phyloP scores from a whole-genome alignment of 2,329 filamentous ascomycete genomes.

The Triangularia verruculosa region DNA sequence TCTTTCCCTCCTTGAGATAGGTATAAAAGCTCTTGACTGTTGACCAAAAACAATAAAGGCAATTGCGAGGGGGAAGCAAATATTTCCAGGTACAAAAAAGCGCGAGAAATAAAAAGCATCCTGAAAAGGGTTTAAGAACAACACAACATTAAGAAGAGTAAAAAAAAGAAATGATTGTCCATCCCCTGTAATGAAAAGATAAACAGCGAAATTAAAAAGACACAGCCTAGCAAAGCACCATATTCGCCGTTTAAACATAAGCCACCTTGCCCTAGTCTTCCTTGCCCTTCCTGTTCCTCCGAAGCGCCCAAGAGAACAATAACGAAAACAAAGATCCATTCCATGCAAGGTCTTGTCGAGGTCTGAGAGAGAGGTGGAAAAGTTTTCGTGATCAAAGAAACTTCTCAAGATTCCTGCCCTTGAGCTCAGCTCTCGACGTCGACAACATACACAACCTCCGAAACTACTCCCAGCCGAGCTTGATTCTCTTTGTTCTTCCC shows the following conservation, averaged over 20 bases:
- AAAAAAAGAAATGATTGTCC: neutral
- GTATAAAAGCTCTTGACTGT: neutral
- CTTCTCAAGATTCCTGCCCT: neutral
- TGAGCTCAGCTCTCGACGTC: neutral
- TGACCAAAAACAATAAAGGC: neutral
- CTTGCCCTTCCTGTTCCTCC: neutral
- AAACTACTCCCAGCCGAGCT: neutral
- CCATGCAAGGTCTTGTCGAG: neutral
- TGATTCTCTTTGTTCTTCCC: neutral
- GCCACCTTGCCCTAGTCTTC: neutral
- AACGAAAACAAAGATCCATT: neutral
- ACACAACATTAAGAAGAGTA: neutral
- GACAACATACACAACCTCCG: neutral
- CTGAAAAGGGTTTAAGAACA: neutral
- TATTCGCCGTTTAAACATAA: neutral
- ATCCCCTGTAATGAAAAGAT: neutral
- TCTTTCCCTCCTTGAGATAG: neutral
- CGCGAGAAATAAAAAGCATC: neutral
- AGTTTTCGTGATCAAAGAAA: neutral
- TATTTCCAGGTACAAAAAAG: neutral
- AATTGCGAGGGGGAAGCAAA: neutral
- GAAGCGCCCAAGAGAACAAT: neutral
- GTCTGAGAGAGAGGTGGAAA: neutral
- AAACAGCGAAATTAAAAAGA: neutral
- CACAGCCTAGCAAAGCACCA: neutral